Conservation (phyloP, 2,329 filamentous ascomycete genomes). For the Pseudogymnoascus sp. region DNA sequence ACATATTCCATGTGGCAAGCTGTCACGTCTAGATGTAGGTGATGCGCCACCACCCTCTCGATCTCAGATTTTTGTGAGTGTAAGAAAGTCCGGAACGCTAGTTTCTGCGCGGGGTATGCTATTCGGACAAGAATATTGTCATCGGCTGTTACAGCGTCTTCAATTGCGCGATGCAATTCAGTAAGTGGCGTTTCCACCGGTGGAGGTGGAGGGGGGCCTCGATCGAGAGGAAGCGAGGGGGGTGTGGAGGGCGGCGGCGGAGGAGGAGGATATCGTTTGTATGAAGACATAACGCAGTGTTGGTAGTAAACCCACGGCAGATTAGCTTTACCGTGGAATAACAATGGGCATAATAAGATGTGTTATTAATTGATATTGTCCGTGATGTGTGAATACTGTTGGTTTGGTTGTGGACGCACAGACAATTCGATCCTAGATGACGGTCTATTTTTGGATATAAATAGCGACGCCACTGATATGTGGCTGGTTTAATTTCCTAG, state of each 20-base stretch:
- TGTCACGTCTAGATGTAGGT: neutral
- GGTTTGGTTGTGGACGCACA: neutral
- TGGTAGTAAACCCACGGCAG: neutral
- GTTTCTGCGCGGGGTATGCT: neutral
- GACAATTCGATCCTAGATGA: neutral
- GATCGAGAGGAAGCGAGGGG: neutral
- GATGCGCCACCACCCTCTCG: neutral
- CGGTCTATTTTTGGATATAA: too few species aligned
- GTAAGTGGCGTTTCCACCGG: neutral
- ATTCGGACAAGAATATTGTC: neutral
- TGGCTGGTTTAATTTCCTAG: neutral
- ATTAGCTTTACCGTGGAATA: neutral
- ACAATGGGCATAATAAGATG: neutral
- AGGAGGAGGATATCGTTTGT: neutral
- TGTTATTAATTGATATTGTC: neutral
- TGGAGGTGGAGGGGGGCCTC: neutral
- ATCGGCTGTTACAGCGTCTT: neutral
- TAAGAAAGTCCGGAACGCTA: neutral
- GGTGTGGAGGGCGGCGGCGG: neutral
- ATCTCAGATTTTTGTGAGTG: neutral
- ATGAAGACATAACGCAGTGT: neutral
- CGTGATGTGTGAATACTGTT: neutral
- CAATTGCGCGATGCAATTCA: neutral
- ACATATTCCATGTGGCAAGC: neutral
- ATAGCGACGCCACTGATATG: too few species aligned